phyloP scores from a whole-genome alignment of 441 rosid genomes.

The Erodium moschatum region DNA sequence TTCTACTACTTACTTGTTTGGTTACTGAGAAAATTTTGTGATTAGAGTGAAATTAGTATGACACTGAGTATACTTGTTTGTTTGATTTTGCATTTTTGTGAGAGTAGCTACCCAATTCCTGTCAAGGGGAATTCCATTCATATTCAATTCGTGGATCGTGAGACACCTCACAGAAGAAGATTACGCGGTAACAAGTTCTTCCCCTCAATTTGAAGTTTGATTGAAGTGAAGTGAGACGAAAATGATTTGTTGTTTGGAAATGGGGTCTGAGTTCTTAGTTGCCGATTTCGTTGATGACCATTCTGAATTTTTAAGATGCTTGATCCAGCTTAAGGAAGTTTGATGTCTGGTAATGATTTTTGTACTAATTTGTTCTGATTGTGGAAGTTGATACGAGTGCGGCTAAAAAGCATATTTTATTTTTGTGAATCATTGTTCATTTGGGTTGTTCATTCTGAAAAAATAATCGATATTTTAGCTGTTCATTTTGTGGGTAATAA shows the following conservation, averaged over 20 bases:
- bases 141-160: slow-evolving; percentile 84
- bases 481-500: not conserved
- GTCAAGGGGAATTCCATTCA: slow-evolving; percentile 84
- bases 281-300: not conserved
- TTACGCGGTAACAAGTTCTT: slow-evolving; percentile 53
- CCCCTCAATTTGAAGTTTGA: not conserved
- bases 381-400: too few relatives aligned
- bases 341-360: too few relatives aligned
- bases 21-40: too few relatives aligned
- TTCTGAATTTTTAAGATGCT: not conserved
- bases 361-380: too few relatives aligned
- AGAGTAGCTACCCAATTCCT: slow-evolving; percentile 68
- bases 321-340: not conserved
- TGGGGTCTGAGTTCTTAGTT: not conserved
- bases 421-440: not conserved
- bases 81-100: slow-evolving; percentile 12
- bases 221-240: not conserved
- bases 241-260: not conserved
- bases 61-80: not conserved
- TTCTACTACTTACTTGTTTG: not conserved
- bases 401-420: not conserved
- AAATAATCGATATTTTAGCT: not conserved
- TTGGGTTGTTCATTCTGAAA: not conserved
- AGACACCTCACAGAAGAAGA: slow-evolving; percentile 72
- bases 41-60: not conserved